phyloP scores from a whole-genome alignment of 768 basidiomycete genomes.

The Mycena chlorophos region DNA sequence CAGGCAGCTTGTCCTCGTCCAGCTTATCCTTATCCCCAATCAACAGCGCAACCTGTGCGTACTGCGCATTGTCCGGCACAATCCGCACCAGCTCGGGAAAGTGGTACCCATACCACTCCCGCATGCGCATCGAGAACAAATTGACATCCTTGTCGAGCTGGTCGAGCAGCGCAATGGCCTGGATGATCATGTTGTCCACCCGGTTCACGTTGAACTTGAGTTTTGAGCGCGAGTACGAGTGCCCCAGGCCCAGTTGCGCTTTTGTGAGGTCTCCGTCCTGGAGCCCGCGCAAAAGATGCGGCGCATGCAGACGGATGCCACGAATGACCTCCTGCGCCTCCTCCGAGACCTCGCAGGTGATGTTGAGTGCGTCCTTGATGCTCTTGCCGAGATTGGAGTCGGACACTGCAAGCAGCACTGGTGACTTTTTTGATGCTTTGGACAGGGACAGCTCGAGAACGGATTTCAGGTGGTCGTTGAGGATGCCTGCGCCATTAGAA shows the following conservation, averaged over 20 bases:
- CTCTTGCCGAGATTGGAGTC: slow-evolving; percentile 74
- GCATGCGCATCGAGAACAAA: slow-evolving; percentile 95
- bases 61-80: slow-evolving; percentile 92
- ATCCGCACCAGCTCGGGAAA: slow-evolving; percentile 95
- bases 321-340: slow-evolving; percentile 83
- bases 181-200: slow-evolving; percentile 99
- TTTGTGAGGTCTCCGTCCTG: slow-evolving; percentile 85
- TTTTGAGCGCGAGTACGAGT: slow-evolving; percentile 96
- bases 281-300: slow-evolving; percentile 86
- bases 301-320: slow-evolving; percentile 88
- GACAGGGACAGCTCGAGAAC: slow-evolving; percentile 86
- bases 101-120: slow-evolving; percentile 99
- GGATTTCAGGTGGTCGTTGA: slow-evolving; percentile 81
- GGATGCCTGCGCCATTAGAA: slow-evolving; percentile 55
- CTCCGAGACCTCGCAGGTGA: slow-evolving; percentile 82
- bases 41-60: slow-evolving; percentile 81
- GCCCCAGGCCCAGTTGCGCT: slow-evolving; percentile 94
- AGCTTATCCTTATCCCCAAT: slow-evolving; percentile 88
- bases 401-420: slow-evolving; percentile 74
- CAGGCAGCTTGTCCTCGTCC: slow-evolving; percentile 75
- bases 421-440: slow-evolving; percentile 68
- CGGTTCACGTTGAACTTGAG: slow-evolving; percentile 98
- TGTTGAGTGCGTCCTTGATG: slow-evolving; percentile 69
- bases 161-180: slow-evolving; percentile 96
- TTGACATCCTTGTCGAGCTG: slow-evolving; percentile 99